Evolutionary conservation across 2,329 filamentous ascomycete species (phyloP), one percentile per base, ranked within the genome.

Genomic region (Acrodontium crateriforme): DNA sequence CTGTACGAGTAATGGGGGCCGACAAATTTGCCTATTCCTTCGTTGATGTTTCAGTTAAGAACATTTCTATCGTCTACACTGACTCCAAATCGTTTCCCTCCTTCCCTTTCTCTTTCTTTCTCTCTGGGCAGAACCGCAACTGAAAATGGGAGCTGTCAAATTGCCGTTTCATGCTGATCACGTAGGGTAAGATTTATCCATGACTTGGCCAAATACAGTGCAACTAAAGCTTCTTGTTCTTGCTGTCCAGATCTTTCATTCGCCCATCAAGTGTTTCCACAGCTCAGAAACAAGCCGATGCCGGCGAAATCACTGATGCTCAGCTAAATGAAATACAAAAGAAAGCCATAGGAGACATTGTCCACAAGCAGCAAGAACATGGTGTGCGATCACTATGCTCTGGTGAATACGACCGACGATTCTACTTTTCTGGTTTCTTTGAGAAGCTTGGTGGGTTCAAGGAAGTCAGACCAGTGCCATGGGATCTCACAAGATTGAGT

Each of bases 131-230:
- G 8, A 22, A 8, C 4, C 20, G 5, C 13, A n/a, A 8, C 20
- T 8, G 26, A 38, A 29, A 10, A 44, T 44, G 42, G 34, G 38
- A 16, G 35, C 37, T 29, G 44, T 55, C 36, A 52, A 56, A 35
- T 68, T 71, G 22, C 75, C 72, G 27, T 81, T 78, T 55, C 67
- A 78, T 47, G 74, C 75, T 34, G 78, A 82, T 56, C 78, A 82
- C 41, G 67, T 80, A 38, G 78, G 78, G n/a, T n/a, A n/a, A n/a
- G n/a, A n/a, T n/a, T n/a, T n/a, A n/a, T n/a, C n/a, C n/a, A n/a
- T n/a, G n/a, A n/a, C n/a, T n/a, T n/a, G n/a, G n/a, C n/a, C n/a
- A n/a, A n/a, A n/a, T n/a, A n/a, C n/a, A n/a, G n/a, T n/a, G n/a
- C n/a, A n/a, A n/a, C n/a, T n/a, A n/a, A n/a, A n/a, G n/a, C n/a